Evolutionary conservation across 1,284 basidiomycete species (phyloP), one percentile per base, ranked within the genome.

Genomic region (Fomitiporia mediterranea): DNA sequence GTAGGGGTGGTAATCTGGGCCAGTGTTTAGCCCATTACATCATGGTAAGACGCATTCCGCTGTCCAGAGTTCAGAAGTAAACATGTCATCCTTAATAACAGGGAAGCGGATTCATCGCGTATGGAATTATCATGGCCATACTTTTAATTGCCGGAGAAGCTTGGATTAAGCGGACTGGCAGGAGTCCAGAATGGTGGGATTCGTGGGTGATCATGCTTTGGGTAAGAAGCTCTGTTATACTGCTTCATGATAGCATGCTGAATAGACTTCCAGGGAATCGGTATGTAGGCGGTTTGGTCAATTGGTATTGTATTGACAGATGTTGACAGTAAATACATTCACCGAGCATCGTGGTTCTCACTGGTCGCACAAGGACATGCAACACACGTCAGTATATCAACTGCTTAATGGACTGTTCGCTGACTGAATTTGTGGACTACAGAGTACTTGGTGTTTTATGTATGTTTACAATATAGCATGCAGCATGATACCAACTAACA

Each of bases 331-430:
- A 57, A 98, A 98, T 65, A 95, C 94, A 0, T 97, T 98, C 67
- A 97, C 94, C 1, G 92, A 96, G 67, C 91, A 94, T 66, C 88
- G 82, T 55, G 91, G 91, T 21, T 76, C 77, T 19, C 69, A 67
- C 1, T 94, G 92, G 92, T 90, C 90, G 7, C 87, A 88, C 61
- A 95, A 96, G 69, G 91, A 97, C 67, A 89, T 96, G 87, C 94
- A 97, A 66, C 93, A 97, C 69, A 95, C 92, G 82, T 87, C 72
- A 69, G 78, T 75, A 63, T 64, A 43, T 21, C 19, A n/a, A n/a
- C 27, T 17, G 7, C 34, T n/a, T n/a, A n/a, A n/a, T n/a, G n/a
- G n/a, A n/a, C n/a, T n/a, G n/a, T n/a, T n/a, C n/a, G n/a, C n/a
- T n/a, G n/a, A n/a, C n/a, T n/a, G n/a, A n/a, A n/a, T n/a, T n/a